Evolutionary conservation across 2,329 filamentous ascomycete species (phyloP).

Genomic region (Neofusicoccum umdonicola): DNA sequence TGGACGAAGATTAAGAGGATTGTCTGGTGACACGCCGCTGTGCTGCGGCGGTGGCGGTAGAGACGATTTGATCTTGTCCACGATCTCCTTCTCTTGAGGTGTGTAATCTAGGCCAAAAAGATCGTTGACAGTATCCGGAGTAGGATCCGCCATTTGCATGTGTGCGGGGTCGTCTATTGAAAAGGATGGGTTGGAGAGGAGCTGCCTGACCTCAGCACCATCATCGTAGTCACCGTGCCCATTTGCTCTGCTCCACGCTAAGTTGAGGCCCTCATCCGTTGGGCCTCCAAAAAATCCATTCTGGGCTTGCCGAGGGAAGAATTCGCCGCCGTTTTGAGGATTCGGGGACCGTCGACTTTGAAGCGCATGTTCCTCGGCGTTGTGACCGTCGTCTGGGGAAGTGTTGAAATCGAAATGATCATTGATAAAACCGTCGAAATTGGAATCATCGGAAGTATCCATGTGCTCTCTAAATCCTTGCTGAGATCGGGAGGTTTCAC

Average conservation of each 20-base stretch:
- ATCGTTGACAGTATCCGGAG: slow-evolving; percentile 9
- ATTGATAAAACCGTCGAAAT: neutral
- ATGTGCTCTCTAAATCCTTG: slow-evolving; percentile 2
- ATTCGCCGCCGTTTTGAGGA: neutral
- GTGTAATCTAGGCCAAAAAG: slow-evolving; percentile 18
- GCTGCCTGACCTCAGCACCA: slow-evolving; percentile 19
- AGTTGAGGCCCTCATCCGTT: neutral
- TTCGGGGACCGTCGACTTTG: neutral
- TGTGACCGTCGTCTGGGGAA: too few relatives aligned
- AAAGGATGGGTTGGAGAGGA: slow-evolving; percentile 19
- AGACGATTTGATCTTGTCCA: slow-evolving; percentile 18
- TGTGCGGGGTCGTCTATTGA: neutral
- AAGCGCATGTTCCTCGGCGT: too few relatives aligned
- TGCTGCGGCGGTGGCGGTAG: slow-evolving; percentile 20
- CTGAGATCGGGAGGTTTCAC: neutral
- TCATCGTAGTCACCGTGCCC: slow-evolving; percentile 13
- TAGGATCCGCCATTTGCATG: slow-evolving; percentile 1
- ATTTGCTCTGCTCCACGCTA: neutral
- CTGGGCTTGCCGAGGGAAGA: neutral
- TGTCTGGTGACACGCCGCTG: slow-evolving; percentile 9
- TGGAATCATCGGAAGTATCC: neutral
- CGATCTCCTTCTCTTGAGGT: slow-evolving; percentile 16
- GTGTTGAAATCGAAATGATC: too few relatives aligned
- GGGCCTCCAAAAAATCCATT: neutral
- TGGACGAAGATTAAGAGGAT: slow-evolving; percentile 21